phyloP scores from a whole-genome alignment of 2,329 filamentous ascomycete species.

The Calonectria leucothoes region DNA sequence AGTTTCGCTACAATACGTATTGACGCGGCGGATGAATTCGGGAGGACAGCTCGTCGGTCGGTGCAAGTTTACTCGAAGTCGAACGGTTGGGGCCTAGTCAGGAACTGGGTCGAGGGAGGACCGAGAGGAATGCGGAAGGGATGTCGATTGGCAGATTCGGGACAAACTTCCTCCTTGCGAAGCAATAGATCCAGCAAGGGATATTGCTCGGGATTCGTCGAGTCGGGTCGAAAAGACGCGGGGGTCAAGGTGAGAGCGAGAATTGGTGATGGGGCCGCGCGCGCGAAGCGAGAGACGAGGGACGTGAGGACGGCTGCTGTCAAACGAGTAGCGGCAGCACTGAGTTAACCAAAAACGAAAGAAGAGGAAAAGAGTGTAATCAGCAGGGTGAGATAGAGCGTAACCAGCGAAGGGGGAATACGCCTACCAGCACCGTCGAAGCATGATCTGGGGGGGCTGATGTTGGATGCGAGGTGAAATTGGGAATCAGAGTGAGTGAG shows the following conservation, averaged over 20 bases:
- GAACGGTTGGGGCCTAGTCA: not conserved
- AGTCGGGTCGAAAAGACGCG: not conserved
- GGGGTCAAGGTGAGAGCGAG: not conserved
- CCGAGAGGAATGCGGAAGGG: conserved; percentile 9
- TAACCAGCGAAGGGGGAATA: conserved; percentile 25
- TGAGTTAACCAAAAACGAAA: conserved; percentile 1
- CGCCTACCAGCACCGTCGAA: conserved; percentile 21
- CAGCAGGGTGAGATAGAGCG: conserved; percentile 11
- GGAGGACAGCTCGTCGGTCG: not conserved
- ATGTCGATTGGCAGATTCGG: conserved; percentile 4
- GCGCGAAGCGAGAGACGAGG: conserved; percentile 4
- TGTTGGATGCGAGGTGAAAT: conserved; percentile 22
- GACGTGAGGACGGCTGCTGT: not conserved
- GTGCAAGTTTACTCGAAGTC: not conserved
- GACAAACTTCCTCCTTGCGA: not conserved
- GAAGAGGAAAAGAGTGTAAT: conserved; percentile 13
- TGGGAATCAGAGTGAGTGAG: conserved; percentile 12
- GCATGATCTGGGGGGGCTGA: conserved; percentile 15
- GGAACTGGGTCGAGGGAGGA: conserved; percentile 1
- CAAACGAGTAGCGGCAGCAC: conserved; percentile 4
- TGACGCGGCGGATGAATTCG: not conserved
- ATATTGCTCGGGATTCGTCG: not conserved
- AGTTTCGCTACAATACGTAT: not conserved
- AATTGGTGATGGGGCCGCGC: not conserved
- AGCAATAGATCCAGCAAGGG: not conserved